Percentiles rank a stretch among this genome's conserved stretches.
Evolutionary conservation across 1,284 basidiomycete genomes (phyloP).

Genomic region (Cutaneotrichosporon daszewskae): DNA sequence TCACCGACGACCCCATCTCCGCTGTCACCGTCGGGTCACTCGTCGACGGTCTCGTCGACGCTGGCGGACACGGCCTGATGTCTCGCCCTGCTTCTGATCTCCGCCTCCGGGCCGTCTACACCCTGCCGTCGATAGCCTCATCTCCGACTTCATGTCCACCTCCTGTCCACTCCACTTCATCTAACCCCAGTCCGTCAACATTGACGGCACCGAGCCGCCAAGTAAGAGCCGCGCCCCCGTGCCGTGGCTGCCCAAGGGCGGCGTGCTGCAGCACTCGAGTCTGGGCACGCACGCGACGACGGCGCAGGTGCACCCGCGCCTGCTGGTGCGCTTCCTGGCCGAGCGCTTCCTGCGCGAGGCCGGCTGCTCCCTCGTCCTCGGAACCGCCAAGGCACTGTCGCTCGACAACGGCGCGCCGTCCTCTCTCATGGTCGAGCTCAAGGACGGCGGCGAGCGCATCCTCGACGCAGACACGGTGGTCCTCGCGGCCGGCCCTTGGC

Average conservation of each 20-base stretch:
- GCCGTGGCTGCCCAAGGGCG: constrained; percentile 37
- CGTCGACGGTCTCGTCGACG: no score
- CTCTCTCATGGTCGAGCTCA: constrained; percentile 17
- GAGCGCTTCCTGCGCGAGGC: constrained; percentile 44
- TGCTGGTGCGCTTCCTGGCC: constrained; percentile 70
- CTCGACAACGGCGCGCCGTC: constrained; percentile 14
- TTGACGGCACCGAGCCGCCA: constrained; percentile 32
- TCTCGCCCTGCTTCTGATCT: no score
- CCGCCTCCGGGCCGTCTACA: no score
- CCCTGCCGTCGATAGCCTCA: background rate
- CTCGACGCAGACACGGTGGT: constrained; percentile 55
- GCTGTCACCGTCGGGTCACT: no score
- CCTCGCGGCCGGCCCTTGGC: constrained; percentile 82
- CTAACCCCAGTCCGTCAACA: constrained; percentile 35
- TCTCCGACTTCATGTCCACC: no score
- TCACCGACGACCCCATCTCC: no score
- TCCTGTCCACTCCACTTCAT: no score
- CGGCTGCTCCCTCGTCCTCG: constrained; percentile 31
- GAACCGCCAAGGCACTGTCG: constrained; percentile 22
- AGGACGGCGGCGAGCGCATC: constrained; percentile 36
- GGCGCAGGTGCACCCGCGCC: constrained; percentile 42
- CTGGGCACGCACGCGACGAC: constrained; percentile 39
- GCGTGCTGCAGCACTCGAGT: constrained; percentile 30
- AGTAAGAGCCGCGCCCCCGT: constrained; percentile 32
- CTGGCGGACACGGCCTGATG: no score